A percentile compares a stretch with the other conserved stretches of the same genome.
These are phyloP conservation scores for Penicillium freii DNA, from an alignment of 2,329 filamentous ascomycete genomes.

Conservation along the genomic window DNA sequence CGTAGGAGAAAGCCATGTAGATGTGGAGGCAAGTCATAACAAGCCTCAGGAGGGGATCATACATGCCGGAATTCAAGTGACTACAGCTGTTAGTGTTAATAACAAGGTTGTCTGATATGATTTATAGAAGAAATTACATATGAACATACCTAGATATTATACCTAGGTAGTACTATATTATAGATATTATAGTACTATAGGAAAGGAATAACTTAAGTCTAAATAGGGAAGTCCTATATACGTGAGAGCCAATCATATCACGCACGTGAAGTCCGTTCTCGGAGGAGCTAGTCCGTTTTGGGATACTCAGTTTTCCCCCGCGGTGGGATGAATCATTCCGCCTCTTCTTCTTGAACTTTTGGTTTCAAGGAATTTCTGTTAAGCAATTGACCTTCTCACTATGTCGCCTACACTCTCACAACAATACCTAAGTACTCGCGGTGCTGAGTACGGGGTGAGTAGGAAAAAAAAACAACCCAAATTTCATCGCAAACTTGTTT, in stretches of 20 bases:
- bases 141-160: too few relatives aligned
- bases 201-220: too few relatives aligned
- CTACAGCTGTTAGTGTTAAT: too few relatives aligned
- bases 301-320: conserved; percentile 16
- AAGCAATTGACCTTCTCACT: conserved; percentile 1
- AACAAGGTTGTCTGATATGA: too few relatives aligned
- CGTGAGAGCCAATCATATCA: conserved; percentile 1
- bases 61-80: too few relatives aligned
- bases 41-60: too few relatives aligned
- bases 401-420: conserved; percentile 34
- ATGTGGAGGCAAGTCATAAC: too few relatives aligned
- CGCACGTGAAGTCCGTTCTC: conserved; percentile 32
- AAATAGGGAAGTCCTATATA: neutral
- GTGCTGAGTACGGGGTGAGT: conserved; percentile 33
- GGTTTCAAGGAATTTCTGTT: conserved; percentile 3
- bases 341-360: neutral
- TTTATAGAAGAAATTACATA: too few relatives aligned
- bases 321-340: conserved; percentile 21
- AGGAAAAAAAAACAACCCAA: neutral
- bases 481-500: neutral
- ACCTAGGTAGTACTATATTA: too few relatives aligned
- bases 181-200: too few relatives aligned
- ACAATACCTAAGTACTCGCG: conserved; percentile 35
- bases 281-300: conserved; percentile 26
- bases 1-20: too few relatives aligned